Evolutionary conservation across 257 asterid species (phyloP).

Genomic region (Misopates orontium): DNA sequence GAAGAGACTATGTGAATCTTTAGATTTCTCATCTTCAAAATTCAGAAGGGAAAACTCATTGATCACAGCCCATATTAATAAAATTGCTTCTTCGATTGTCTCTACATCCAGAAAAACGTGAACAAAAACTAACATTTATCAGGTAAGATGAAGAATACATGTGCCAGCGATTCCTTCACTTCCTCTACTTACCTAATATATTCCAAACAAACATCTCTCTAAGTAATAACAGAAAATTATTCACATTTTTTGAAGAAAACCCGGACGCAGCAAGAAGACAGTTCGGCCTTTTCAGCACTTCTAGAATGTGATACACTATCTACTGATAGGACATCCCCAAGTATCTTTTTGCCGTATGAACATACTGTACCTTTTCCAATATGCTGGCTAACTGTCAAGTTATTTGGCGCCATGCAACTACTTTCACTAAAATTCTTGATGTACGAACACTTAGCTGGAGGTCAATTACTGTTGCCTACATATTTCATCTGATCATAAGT

Average conservation of each 20-base stretch:
- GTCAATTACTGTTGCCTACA: not conserved
- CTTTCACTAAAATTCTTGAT: not conserved
- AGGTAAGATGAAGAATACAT: not conserved
- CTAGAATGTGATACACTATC: not conserved
- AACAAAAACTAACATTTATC: not conserved
- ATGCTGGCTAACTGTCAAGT: not conserved
- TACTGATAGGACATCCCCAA: not conserved
- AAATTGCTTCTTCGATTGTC: not conserved
- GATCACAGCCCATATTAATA: not conserved
- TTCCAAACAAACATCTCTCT: not conserved
- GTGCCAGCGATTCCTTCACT: constrained; percentile 3
- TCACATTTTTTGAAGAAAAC: not conserved
- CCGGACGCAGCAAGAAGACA: not conserved
- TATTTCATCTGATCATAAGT: not conserved
- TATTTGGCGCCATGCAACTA: constrained; percentile 30
- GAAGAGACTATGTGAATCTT: not conserved
- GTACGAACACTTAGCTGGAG: not conserved
- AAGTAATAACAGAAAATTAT: not conserved
- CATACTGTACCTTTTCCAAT: not conserved
- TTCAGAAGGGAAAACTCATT: not conserved
- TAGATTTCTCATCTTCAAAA: not conserved
- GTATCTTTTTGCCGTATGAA: not conserved
- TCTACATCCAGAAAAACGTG: not conserved
- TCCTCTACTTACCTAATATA: not conserved
- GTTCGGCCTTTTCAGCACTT: not conserved